Evolutionary conservation across 2,329 filamentous ascomycete species (phyloP).

Genomic region (Didymella pinodella): DNA sequence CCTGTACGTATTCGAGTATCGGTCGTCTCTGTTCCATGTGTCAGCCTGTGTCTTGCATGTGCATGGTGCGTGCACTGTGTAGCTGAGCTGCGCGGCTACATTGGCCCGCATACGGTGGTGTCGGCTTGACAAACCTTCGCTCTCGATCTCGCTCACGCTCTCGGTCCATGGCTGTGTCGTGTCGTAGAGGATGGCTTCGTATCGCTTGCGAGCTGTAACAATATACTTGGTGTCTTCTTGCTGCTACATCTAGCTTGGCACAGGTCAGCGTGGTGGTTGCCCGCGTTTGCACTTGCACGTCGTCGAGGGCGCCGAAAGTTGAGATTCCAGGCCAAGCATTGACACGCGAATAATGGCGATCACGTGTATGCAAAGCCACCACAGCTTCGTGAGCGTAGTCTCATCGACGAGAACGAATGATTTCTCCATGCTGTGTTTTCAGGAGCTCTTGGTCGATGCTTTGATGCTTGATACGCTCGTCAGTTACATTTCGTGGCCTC

Average conservation of each 20-base stretch:
- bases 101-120: conserved; percentile 23
- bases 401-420: not conserved
- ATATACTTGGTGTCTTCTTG: conserved; percentile 9
- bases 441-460: not conserved
- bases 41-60: conserved; percentile 7
- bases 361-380: conserved; percentile 11
- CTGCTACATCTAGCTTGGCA: not conserved
- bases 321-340: conserved; percentile 19
- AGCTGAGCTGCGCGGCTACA: conserved; percentile 7
- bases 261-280: not conserved
- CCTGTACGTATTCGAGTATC: conserved; percentile 50
- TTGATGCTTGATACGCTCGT: not conserved
- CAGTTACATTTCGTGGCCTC: not conserved
- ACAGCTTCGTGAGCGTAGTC: not conserved
- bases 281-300: conserved; percentile 5
- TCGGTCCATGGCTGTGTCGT: conserved; percentile 40
- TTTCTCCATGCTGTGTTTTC: not conserved
- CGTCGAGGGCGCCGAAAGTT: conserved; percentile 12
- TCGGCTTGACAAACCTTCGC: conserved; percentile 53
- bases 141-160: conserved; percentile 54
- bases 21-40: conserved; percentile 40
- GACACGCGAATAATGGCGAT: conserved; percentile 15
- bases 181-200: conserved; percentile 1
- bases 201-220: not conserved
- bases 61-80: conserved; percentile 16